Base-by-base conservation (phyloP, 306 rosid species). In the Albizia julibrissin region DNA sequence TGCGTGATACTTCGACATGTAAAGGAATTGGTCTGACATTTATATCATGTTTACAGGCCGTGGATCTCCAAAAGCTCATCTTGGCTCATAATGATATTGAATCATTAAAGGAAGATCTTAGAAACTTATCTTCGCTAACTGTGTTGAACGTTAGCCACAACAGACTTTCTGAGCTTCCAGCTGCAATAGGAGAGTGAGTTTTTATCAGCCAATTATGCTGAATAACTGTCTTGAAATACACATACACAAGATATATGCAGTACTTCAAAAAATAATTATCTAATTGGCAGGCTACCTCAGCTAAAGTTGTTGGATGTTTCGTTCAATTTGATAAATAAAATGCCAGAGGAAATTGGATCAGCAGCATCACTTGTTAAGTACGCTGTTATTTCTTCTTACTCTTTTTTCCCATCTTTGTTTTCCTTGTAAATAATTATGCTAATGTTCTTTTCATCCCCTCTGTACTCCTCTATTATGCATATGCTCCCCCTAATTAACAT, bases 181-280 rank as follows among this genome's bases (percentile, higher is more conserved):
- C 94, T 64, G 95, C 98, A 8, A 88, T 95, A 2, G 99, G 99
- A 88, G 94, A 95, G 99, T 95, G 88, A 89, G 99, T 91, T 85
- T 78, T 75, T 11, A 43, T 62, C 19, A 5, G 37, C 33, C 27
- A n/a, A 39, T 75, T 75, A 75, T 47, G 56, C 40, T 9, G 33
- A 74, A 79, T 72, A 33, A 46, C 37, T 56, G 58, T 71, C 14
- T 66, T 31, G 13, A 37, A 56, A 6, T 18, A 14, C 24, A 9
- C 40, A 39, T 21, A 5, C 19, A 12, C 69, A 6, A 21, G 21
- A 75, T 34, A 33, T n/a, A 75, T 56, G 69, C 37, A 3, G 26
- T 5, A 49, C 13, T 73, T 80, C 34, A 16, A 14, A 74, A 71
- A 44, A 2, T 22, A 52, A 74, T 44, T 69, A 80, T 49, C 29